Evolutionary conservation across 805 yeast genomes (phyloP), one percentile per base, ranked within the genome.

Genomic region (Pichia exigua): DNA sequence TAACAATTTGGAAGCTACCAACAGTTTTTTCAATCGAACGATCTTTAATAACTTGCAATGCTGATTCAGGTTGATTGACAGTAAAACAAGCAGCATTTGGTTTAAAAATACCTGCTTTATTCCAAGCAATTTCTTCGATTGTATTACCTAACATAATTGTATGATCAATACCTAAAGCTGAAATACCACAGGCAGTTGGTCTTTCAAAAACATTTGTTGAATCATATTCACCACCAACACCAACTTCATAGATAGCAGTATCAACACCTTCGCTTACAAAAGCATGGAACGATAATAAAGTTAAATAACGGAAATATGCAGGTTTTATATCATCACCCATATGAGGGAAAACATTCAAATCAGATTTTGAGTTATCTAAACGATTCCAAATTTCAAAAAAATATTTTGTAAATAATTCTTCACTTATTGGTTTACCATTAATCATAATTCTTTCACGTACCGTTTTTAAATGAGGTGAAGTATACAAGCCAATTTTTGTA

Each of bases 181-280:
- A 72, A 18, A 94, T 84, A 40, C 95, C 99, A 45, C 96, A 83
- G 1, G 82, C 91, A 0, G 87, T 78, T 20, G 99, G 98, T 43
- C 74, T 70, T 43, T 75, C 81, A 46, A 94, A 79, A 2, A 94
- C 78, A 65, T 94, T 94, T 13, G 99, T 94, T n/a, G 97, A 88
- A 67, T 94, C 99, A 62, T 82, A 89, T 64, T 87, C 95, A 8
- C 99, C 99, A 28, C 99, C 99, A 46, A 94, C 96, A 22, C 99
- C 99, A 30, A 95, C 99, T 66, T 94, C 99, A 63, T 87, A 90
- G 40, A 94, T 84, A 13, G 98, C 97, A 38, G 96, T 79, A 63
- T 90, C 87, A n/a, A 94, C 91, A 2, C 87, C 85, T 68, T 94
- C 99, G 50, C 79, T 76, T 69, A 88, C 65, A 60, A 95, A 95